Evolutionary conservation across 2,329 filamentous ascomycete species (phyloP).

Genomic region (Cladophialophora exuberans): DNA sequence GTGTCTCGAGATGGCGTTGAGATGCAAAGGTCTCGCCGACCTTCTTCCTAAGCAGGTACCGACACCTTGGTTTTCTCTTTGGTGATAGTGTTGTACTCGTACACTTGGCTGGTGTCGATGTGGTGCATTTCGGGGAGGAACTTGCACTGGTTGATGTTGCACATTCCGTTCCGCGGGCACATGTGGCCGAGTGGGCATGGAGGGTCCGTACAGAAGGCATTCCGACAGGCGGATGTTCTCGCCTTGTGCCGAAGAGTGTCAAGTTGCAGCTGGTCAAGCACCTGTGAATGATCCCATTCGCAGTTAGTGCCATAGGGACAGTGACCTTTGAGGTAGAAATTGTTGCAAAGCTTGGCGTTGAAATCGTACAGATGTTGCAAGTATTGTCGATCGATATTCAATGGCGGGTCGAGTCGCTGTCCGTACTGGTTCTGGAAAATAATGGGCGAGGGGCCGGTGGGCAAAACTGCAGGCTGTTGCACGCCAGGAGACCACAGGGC

Average conservation of each 20-base stretch:
- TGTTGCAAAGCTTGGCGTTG: slow-evolving; percentile 65
- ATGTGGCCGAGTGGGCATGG: slow-evolving; percentile 29
- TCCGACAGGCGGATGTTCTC: slow-evolving; percentile 28
- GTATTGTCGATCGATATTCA: slow-evolving; percentile 53
- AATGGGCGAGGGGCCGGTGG: slow-evolving; percentile 38
- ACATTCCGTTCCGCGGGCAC: slow-evolving; percentile 22
- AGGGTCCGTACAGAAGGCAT: slow-evolving; percentile 27
- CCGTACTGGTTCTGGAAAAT: slow-evolving; percentile 48
- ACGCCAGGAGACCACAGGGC: background rate
- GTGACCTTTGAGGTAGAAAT: slow-evolving; percentile 60
- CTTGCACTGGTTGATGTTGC: slow-evolving; percentile 24
- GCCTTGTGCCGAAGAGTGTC: slow-evolving; percentile 30
- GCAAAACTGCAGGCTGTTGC: slow-evolving; percentile 34
- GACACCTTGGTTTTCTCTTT: slow-evolving; percentile 18
- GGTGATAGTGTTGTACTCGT: slow-evolving; percentile 22
- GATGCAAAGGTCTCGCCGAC: slow-evolving; percentile 1
- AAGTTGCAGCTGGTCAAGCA: slow-evolving; percentile 23
- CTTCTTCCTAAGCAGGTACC: slow-evolving; percentile 20
- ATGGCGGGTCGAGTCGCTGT: slow-evolving; percentile 59
- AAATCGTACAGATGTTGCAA: slow-evolving; percentile 50
- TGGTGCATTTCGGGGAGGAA: slow-evolving; percentile 30
- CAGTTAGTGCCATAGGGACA: slow-evolving; percentile 46
- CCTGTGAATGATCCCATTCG: slow-evolving; percentile 27
- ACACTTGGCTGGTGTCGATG: slow-evolving; percentile 25
- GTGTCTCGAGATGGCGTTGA: background rate